Base-by-base conservation (phyloP, 2,329 filamentous ascomycete genomes). In the Lasiodiplodia theobromae region DNA sequence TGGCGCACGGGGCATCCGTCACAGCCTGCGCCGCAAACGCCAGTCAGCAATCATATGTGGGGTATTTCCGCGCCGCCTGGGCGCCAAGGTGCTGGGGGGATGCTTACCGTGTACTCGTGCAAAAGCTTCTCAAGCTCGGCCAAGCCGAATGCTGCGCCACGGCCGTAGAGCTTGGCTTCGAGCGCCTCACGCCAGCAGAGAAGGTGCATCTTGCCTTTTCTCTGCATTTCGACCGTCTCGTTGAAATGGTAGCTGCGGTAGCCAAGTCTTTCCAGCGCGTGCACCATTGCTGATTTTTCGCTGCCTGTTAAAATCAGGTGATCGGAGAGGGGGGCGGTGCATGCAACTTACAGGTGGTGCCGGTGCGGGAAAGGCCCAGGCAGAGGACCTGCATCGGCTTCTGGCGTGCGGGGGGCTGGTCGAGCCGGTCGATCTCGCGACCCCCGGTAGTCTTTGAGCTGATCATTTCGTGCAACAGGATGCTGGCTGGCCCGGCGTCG, bases 351-450 rank as follows among this genome's bases (percentile, higher is more conserved):
- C 40, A 44, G 16, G 40, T 7, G 16, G 40, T 44, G 5, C 40
- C 40, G 40, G 40, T 18, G 5, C 40, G 12, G 12, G 40, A 44
- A 7, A 44, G 18, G 4, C 40, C 40, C 12, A 44, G 14, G 6
- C 16, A 16, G 6, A 44, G 14, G 6, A 44, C 14, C 40, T 18
- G 16, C 40, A 44, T 7, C 14, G 40, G 16, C 40, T 44, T 44
- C 14, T 44, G 4, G 72, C 71, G 49, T 34, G 31, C 31, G 8
- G 31, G 31, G 7, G 31, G 31, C 31, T 34, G 8, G 8, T 34
- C 31, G 31, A 34, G 31, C 7, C 31, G 31, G 31, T 34, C 31
- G 31, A 34, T 34, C 31, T 34, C 31, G 31, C 31, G 31, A 10
- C 8, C 31, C 31, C 31, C 31, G 31, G 0, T 10, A 10, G 0